Conservation (phyloP, 352 stramenopile genomes). For the Phytopythium montanum region DNA sequence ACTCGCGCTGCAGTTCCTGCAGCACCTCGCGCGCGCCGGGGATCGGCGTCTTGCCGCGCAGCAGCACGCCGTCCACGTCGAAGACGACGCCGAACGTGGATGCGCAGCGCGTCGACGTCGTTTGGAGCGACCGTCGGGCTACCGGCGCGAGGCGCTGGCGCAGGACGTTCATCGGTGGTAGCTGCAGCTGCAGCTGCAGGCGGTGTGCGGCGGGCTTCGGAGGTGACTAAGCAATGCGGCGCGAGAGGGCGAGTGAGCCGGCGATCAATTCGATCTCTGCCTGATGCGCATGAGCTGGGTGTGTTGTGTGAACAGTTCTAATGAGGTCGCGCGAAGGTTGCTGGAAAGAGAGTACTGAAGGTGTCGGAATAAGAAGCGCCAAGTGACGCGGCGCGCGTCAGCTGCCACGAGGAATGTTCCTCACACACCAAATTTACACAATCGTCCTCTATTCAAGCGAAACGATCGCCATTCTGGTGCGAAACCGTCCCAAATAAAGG, state of each 20-base stretch:
- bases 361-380: background rate
- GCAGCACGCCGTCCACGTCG: slow-evolving; percentile 78
- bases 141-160: slow-evolving; percentile 4
- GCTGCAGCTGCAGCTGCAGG: background rate
- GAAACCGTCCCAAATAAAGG: no score
- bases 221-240: background rate
- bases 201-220: background rate
- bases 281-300: background rate
- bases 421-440: no score
- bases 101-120: background rate
- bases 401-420: slow-evolving; percentile 1
- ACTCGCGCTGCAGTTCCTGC: slow-evolving; percentile 48
- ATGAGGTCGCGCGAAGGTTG: slow-evolving; percentile 27
- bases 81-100: slow-evolving; percentile 81
- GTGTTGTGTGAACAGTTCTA: background rate
- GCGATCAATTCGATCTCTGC: background rate
- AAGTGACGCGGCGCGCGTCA: background rate
- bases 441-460: no score
- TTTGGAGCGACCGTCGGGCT: background rate
- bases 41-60: slow-evolving; percentile 72
- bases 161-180: slow-evolving; percentile 18
- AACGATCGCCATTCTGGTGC: no score
- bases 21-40: slow-evolving; percentile 65
- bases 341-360: background rate
- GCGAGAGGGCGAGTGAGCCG: slow-evolving; percentile 2